Base-by-base conservation (phyloP, 2,329 filamentous ascomycete species). In the Fusarium phyllophilum region DNA sequence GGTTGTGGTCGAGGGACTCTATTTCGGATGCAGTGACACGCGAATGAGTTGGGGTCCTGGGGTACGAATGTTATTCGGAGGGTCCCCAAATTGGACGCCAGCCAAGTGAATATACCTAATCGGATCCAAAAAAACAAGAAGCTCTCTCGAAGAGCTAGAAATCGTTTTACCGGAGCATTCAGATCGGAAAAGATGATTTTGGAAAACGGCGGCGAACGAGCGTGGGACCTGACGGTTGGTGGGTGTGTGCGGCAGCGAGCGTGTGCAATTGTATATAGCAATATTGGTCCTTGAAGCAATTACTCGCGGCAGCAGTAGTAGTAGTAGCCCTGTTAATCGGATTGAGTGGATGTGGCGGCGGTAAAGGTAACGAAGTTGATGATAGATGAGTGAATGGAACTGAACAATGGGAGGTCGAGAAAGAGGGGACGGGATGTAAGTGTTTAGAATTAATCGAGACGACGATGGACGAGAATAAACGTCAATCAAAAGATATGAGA, bases 121-220 rank as follows among this genome's bases (percentile, higher is more conserved):
- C 73, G 73, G 73, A 65, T 66, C 68, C 65, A 66, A 73, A 68
- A 73, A 68, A 72, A 68, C 61, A 69, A 74, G 65, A 66, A 78
- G 81, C 81, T 82, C 81, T 82, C 51, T 81, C 75, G 72, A 79
- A 82, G 81, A 83, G 82, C 82, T 75, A 62, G 59, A 24, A 62
- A 73, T 63, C 64, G 70, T 45, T 78, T 82, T 80, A 82, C 73
- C 75, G 78, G 79, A 69, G 81, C 82, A 83, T 83, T 77, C 81
- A 83, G 82, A 66, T 77, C 61, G 69, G 69, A 66, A 39, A 70
- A 45, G 48, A 41, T 56, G 69, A 15, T 31, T 36, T 36, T 56
- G 67, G 68, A 55, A 57, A 74, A 68, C 52, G 54, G 54, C 62
- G 59, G 62, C 52, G 70, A 67, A 62, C 56, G 60, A 67, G 59